A percentile compares a stretch with the other conserved stretches of the same genome.
phyloP scores from a whole-genome alignment of 352 stramenopile genomes.

The Phytophthora colocasiae region DNA sequence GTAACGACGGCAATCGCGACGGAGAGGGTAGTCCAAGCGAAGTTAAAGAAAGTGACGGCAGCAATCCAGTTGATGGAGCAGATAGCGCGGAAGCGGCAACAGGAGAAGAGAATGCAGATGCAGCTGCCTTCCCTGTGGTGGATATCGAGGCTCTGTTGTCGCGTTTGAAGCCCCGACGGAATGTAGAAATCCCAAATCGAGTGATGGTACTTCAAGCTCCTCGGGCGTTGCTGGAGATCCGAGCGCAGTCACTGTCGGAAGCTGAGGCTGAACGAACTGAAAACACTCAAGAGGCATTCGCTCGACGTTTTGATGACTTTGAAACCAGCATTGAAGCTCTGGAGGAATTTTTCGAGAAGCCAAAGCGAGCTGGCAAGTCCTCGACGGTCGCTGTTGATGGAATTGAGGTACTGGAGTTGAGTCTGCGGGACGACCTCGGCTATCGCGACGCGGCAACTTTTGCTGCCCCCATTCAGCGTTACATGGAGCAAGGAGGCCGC shows the following conservation, averaged over 20 bases:
- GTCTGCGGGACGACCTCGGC: constrained; percentile 50
- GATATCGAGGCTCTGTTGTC: constrained; percentile 54
- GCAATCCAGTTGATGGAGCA: constrained; percentile 23
- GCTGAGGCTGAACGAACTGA: constrained; percentile 56
- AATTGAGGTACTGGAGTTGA: constrained; percentile 78
- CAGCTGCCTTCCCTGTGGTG: constrained; percentile 24
- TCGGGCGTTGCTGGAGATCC: constrained; percentile 56
- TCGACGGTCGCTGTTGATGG: constrained; percentile 20
- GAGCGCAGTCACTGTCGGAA: constrained; percentile 63
- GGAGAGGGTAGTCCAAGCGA: constrained; percentile 22
- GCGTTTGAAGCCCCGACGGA: constrained; percentile 44
- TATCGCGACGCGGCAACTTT: constrained; percentile 53
- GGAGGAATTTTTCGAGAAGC: constrained; percentile 71
- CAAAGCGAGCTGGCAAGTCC: constrained; percentile 9
- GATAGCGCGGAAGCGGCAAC: constrained; percentile 23
- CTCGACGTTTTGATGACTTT: constrained; percentile 58
- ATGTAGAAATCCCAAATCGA: constrained; percentile 67
- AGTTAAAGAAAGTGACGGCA: constrained; percentile 26
- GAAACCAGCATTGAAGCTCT: constrained; percentile 55
- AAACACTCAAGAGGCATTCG: constrained; percentile 75
- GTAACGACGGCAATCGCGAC: constrained; percentile 13
- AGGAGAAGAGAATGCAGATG: constrained; percentile 20
- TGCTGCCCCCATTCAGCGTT: constrained; percentile 60
- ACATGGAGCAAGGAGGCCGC: constrained; percentile 78
- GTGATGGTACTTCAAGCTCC: constrained; percentile 70